A percentile compares a stretch with the other conserved stretches of the same genome.
Evolutionary conservation across 192 early-diverging fungal genomes (phyloP).

Genomic region (Piromyces sp.): DNA sequence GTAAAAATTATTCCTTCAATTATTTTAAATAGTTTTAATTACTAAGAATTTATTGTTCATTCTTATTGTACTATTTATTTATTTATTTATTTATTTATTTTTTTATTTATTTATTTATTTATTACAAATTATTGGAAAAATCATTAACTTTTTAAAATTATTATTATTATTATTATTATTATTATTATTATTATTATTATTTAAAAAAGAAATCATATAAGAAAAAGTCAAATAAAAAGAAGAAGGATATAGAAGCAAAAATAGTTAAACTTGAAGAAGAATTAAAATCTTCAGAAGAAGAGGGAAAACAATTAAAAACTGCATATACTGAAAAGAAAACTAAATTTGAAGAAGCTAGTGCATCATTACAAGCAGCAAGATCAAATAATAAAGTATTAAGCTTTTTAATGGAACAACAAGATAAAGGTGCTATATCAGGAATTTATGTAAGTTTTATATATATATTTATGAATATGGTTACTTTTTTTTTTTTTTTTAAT

Average conservation of each 20-base stretch:
- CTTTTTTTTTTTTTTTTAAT: too few relatives aligned
- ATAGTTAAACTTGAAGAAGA: not conserved
- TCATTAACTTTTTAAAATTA: conserved; percentile 7
- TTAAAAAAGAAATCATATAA: not conserved
- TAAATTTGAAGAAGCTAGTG: conserved; percentile 52
- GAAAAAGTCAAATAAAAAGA: not conserved
- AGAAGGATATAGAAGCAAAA: not conserved
- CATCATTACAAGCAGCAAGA: conserved; percentile 39
- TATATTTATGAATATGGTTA: too few relatives aligned
- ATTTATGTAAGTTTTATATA: conserved; percentile 44
- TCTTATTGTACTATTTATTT: too few relatives aligned
- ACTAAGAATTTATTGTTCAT: too few relatives aligned
- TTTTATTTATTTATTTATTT: conserved; percentile 7
- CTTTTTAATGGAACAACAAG: conserved; percentile 48
- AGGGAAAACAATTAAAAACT: conserved; percentile 18
- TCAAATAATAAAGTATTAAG: conserved; percentile 48
- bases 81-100: too few relatives aligned
- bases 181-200: too few relatives aligned
- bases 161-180: not conserved
- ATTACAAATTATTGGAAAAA: conserved; percentile 30
- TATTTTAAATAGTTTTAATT: too few relatives aligned
- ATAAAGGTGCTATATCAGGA: conserved; percentile 53
- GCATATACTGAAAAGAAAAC: conserved; percentile 22
- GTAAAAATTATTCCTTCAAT: too few relatives aligned
- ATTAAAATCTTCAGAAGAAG: conserved; percentile 10